A percentile compares a stretch with the other conserved stretches of the same genome.
phyloP scores from a whole-genome alignment of 306 rosid genomes.

The Mucuna pruriens region DNA sequence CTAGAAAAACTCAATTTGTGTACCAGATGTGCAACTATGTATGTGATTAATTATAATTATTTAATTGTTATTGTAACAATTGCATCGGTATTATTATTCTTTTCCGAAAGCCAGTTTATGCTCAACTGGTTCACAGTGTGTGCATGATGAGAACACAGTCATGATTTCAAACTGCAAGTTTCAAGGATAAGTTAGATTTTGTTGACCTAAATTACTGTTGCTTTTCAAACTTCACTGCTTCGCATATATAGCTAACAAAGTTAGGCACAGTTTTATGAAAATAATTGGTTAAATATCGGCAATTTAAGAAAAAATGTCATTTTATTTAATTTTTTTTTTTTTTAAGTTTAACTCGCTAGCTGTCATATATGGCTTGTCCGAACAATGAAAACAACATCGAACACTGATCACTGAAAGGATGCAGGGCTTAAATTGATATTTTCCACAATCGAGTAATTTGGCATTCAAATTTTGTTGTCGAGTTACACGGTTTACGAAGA shows the following conservation, averaged over 20 bases:
- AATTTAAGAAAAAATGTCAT: background rate
- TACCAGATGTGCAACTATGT: background rate
- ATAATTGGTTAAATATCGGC: background rate
- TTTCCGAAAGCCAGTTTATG: background rate
- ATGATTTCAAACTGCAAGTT: constrained; percentile 40
- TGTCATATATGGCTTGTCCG: constrained; percentile 4
- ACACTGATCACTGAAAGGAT: background rate
- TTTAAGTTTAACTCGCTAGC: background rate
- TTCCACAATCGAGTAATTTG: constrained; percentile 5
- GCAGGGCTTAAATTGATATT: background rate
- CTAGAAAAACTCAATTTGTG: constrained; percentile 1
- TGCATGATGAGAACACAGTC: constrained; percentile 10
- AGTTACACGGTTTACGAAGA: constrained; percentile 32
- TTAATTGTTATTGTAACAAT: background rate
- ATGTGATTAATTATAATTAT: background rate
- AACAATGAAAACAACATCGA: background rate
- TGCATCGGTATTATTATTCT: background rate
- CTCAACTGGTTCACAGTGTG: constrained; percentile 31
- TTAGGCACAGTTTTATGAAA: background rate
- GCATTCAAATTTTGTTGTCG: background rate
- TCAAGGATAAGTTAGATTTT: constrained; percentile 40
- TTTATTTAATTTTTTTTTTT: background rate
- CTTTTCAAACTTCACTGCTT: background rate
- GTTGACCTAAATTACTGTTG: constrained; percentile 32
- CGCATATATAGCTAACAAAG: background rate